Evolutionary conservation across 2,329 filamentous ascomycete genomes (phyloP), one percentile per base, ranked within the genome.

Genomic region (Exophiala viscosa): DNA sequence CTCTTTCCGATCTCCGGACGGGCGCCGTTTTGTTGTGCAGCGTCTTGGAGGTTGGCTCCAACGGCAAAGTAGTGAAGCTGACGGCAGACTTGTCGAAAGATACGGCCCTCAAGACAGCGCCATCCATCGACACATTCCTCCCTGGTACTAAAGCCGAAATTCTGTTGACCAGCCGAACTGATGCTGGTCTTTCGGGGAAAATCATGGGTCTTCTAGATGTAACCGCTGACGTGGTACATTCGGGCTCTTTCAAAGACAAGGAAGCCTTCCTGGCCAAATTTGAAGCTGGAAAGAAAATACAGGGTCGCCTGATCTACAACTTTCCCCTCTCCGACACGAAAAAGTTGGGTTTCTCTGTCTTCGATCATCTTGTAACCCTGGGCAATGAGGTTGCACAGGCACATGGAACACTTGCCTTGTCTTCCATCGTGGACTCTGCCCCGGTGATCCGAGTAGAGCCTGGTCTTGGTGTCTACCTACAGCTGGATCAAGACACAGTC

Each of bases 121-220:
- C 90, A 7, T 95, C 88, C 0, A 87, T 99, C 65, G 90, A 91
- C 67, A 82, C 88, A 5, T 96, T 95, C 71, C 79, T 96, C 5
- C 93, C 95, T 1, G 95, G 93, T 60, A 93, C 90, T n/a, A 84
- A 86, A 5, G 89, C 90, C 33, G 90, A 96, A 62, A 77, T 96
- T 9, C 76, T 97, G 44, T 73, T 99, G 34, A 86, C 88, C 2
- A 87, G 93, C 42, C 82, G 87, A 11, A 83, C 85, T 9, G 71
- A 79, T 10, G 83, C 81, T 59, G 93, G 93, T n/a, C 72, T 99
- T 54, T 76, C 81, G 44, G 93, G 93, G 63, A 96, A 96, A 69
- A 82, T 97, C 40, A 87, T 99, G 79, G 95, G 93, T 13, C 83
- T 91, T 67, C 73, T 99, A 18, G 89, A 96, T 70, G 88, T 89